Evolutionary conservation across 441 rosid genomes (phyloP).

Genomic region (Populus trichocarpa): DNA sequence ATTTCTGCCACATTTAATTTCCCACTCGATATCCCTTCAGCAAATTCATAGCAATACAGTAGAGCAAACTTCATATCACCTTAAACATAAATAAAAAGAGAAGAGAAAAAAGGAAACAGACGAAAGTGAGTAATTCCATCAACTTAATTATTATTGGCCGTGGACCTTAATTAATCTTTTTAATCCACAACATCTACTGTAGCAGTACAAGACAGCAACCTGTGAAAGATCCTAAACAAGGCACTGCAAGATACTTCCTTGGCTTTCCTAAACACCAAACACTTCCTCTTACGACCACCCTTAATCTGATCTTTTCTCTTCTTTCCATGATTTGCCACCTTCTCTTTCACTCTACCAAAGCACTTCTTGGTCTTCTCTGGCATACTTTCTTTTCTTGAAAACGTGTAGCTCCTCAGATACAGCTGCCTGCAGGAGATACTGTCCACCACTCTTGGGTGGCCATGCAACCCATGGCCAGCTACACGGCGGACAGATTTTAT

Average conservation of each 20-base stretch:
- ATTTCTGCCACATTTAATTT: background rate
- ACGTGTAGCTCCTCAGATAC: slow-evolving; percentile 88
- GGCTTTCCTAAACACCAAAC: slow-evolving; percentile 48
- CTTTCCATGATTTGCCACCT: slow-evolving; percentile 23
- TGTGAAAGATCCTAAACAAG: slow-evolving; percentile 60
- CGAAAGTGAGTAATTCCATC: background rate
- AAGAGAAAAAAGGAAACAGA: background rate
- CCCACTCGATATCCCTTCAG: background rate
- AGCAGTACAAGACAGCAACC: slow-evolving; percentile 70
- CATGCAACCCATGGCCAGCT: slow-evolving; percentile 27
- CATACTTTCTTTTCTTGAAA: slow-evolving; percentile 57
- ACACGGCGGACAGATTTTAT: slow-evolving; percentile 51
- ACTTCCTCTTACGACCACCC: slow-evolving; percentile 31
- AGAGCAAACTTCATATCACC: background rate
- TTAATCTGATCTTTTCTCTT: slow-evolving; percentile 8
- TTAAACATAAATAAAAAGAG: slow-evolving; percentile 1
- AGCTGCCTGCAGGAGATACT: slow-evolving; percentile 85
- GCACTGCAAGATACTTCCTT: slow-evolving; percentile 55
- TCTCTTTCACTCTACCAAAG: slow-evolving; percentile 37
- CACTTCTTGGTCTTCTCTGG: slow-evolving; percentile 44
- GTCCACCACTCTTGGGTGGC: slow-evolving; percentile 66
- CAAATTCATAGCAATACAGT: background rate
- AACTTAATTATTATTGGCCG: background rate
- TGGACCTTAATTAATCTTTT: slow-evolving; percentile 5
- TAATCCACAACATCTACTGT: slow-evolving; percentile 68